Base-by-base conservation (phyloP, 768 basidiomycete species). In the Lepiota brunneoincarnata region DNA sequence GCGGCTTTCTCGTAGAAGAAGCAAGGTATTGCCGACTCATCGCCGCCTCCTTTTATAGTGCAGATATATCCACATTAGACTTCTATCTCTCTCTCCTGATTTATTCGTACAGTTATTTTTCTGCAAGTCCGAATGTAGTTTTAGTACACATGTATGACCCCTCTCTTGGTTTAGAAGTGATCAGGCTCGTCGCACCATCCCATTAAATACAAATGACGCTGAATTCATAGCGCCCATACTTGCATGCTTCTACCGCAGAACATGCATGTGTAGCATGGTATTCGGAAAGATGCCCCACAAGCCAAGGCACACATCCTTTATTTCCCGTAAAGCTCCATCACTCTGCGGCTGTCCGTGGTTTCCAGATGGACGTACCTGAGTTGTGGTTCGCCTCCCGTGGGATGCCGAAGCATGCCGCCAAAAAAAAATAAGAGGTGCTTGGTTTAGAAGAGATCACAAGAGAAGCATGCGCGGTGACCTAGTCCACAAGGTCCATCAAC, bases 41-140 rank as follows among this genome's bases (percentile, higher is more conserved):
- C 15, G 26, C n/a, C 26, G 26, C 35, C 31, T 51, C 6, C 50
- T 26, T 21, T 23, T 23, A 18, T 20, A 31, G 11, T 31, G 18
- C 3, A 31, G 17, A 40, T 31, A 39, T 31, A 31, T 15, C 49
- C 38, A 39, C 28, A n/a, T 49, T 49, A 21, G 51, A 48, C 20
- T 21, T 26, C 28, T 21, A 38, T 38, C 17, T 23, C n/a, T 43
- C 20, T 6, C 10, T 41, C 2, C 36, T 51, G 50, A 51, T 14
- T 51, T 51, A 51, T 51, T 51, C 42, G 18, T 35, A 51, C 20
- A 35, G 12, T 50, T 51, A 51, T 51, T 51, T 15, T 12, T 23
- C 28, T 31, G 17, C 20, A 34, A n/a, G 24, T 36, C n/a, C 18
- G n/a, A 21, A 18, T 42, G 40, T 51, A 48, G 11, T 17, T 36